Evolutionary conservation across 345 rosid genomes (phyloP), one percentile per base, ranked within the genome.

Genomic region (Jatropha curcas): DNA sequence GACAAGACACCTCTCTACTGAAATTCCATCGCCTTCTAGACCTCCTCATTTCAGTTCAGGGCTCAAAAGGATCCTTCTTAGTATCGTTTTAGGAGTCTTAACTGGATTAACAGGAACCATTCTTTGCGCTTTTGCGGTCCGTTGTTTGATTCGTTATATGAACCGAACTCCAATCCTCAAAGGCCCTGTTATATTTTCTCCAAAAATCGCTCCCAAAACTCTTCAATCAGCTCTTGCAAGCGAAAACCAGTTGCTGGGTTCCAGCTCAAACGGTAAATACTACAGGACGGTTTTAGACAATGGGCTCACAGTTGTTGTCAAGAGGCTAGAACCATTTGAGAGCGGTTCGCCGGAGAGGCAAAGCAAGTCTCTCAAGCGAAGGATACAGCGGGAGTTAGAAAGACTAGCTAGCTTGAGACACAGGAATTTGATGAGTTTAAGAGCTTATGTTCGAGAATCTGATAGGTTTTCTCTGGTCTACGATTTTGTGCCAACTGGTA

Each of bases 161-260:
- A 88, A 76, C 82, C 79, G 81, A 72, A 89, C 98, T 1, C 98
- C 98, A 65, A 85, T 92, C 55, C 92, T 94, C 79, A 92, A 87
- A 81, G 98, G 98, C 11, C 98, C 98, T 7, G 98, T 94, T 3
- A 83, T 91, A 41, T 90, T 94, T 76, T 89, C 98, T 9, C 98
- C 97, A 0, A 89, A 83, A 81, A 89, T 94, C 39, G 72, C 86
- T 22, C 86, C 94, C 28, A 85, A 82, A 58, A 87, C 89, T 46
- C 97, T 92, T 59, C 93, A 85, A 61, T 77, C 86, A 31, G 95
- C 98, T 72, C 88, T 94, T 1, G 81, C 83, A 13, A 87, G 71
- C 45, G 90, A 89, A 63, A 90, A 83, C 67, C 95, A 78, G 64
- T 68, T 89, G 64, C 87, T 92, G 61, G 98, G 97, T 22, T 88